Evolutionary conservation across 352 stramenopile genomes (phyloP).

Genomic region (Thraustochytrium sp.): DNA sequence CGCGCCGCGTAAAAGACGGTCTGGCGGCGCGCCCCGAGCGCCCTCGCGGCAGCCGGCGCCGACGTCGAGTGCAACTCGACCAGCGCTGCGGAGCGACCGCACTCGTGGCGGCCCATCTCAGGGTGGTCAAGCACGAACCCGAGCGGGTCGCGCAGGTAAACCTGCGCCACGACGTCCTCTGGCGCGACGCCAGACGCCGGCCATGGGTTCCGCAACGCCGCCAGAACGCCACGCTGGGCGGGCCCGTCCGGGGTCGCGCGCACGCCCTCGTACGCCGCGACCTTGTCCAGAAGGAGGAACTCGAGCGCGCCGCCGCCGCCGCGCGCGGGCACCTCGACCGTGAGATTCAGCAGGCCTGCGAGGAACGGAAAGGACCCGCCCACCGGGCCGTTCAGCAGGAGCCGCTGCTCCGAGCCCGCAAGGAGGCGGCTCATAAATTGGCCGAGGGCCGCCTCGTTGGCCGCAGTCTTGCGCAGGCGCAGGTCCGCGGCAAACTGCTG

Average conservation of each 20-base stretch:
- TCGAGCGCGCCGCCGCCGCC: background rate
- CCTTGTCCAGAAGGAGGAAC: background rate
- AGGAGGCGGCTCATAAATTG: background rate
- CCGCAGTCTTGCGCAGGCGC: background rate
- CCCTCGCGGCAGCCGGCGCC: background rate
- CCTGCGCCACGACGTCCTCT: background rate
- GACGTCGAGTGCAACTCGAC: background rate
- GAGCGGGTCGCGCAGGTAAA: background rate
- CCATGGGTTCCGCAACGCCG: too few species aligned
- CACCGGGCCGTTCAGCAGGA: background rate
- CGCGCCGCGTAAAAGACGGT: background rate
- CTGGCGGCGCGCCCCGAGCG: background rate
- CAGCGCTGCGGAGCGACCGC: background rate
- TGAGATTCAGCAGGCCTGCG: background rate
- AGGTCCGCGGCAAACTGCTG: background rate
- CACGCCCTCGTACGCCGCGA: background rate
- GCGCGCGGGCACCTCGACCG: background rate
- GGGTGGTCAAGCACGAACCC: background rate
- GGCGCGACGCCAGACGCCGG: background rate
- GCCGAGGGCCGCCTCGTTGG: background rate
- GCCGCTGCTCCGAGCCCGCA: background rate
- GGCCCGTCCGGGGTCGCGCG: background rate
- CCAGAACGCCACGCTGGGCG: too few species aligned
- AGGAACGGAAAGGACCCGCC: background rate
- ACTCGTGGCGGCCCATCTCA: background rate